phyloP scores from a whole-genome alignment of 768 basidiomycete genomes.

The Tylopilus sp. region DNA sequence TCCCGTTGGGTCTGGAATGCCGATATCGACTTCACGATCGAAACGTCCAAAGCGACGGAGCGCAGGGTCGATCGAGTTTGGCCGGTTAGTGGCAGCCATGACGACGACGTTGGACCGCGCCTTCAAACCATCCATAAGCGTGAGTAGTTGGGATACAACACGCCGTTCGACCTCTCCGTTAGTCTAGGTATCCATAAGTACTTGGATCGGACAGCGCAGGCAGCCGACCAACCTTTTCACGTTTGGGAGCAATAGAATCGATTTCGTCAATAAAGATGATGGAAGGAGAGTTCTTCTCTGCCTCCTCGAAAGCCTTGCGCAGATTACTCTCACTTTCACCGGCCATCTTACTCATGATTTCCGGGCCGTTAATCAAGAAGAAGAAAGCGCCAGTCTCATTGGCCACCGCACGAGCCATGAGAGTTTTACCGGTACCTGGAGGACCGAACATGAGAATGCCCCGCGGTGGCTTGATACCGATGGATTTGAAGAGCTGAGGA shows the following conservation, averaged over 20 bases:
- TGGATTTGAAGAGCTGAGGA: slow-evolving; percentile 99
- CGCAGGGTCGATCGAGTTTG: slow-evolving; percentile 99
- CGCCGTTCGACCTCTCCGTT: slow-evolving; percentile 99
- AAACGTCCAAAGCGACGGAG: slow-evolving; percentile 98
- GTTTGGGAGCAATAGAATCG: slow-evolving; percentile 98
- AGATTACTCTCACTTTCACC: slow-evolving; percentile 98
- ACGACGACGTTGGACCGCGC: slow-evolving; percentile 99
- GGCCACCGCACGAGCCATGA: slow-evolving; percentile 99
- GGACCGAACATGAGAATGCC: slow-evolving; percentile 99
- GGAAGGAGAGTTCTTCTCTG: slow-evolving; percentile 98
- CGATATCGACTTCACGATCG: slow-evolving; percentile 99
- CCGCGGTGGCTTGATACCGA: slow-evolving; percentile 99
- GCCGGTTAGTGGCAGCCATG: slow-evolving; percentile 98
- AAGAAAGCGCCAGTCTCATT: slow-evolving; percentile 99
- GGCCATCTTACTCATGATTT: slow-evolving; percentile 99
- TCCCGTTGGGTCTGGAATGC: slow-evolving; percentile 98
- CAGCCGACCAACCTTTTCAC: slow-evolving; percentile 77
- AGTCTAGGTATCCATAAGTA: slow-evolving; percentile 50
- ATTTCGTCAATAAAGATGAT: slow-evolving; percentile 99
- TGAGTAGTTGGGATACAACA: slow-evolving; percentile 96
- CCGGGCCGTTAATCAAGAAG: slow-evolving; percentile 99
- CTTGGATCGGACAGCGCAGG: background rate
- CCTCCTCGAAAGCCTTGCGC: slow-evolving; percentile 98
- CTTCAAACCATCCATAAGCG: slow-evolving; percentile 98
- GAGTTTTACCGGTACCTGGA: slow-evolving; percentile 98